These are phyloP conservation scores for Mortierella sp. DNA, from an alignment of 371 early-diverging fungal genomes.

Conservation along the genomic window DNA sequence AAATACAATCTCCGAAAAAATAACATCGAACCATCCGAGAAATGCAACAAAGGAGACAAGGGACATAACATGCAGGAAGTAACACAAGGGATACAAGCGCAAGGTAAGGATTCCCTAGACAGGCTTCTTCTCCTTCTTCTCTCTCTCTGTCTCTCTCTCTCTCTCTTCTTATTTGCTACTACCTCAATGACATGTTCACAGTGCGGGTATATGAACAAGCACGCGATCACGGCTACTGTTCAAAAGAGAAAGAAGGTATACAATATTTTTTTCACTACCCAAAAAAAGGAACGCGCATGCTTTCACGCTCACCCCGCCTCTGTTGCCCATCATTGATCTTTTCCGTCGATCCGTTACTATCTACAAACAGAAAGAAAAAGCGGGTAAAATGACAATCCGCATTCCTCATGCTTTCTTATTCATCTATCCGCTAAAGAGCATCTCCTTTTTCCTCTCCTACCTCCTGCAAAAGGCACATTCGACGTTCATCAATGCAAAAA, in stretches of 20 bases:
- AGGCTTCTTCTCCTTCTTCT: too few relatives aligned
- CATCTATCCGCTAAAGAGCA: neutral
- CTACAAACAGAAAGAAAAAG: neutral
- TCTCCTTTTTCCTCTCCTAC: neutral
- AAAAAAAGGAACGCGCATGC: neutral
- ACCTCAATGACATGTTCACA: too few relatives aligned
- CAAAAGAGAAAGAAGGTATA: neutral
- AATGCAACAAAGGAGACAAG: neutral
- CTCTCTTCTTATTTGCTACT: too few relatives aligned
- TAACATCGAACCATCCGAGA: constrained; percentile 9
- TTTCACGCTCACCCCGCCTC: neutral
- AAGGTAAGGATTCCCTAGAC: too few relatives aligned
- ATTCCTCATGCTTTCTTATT: neutral
- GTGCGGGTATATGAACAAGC: too few relatives aligned
- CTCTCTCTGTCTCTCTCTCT: too few relatives aligned
- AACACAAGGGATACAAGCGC: neutral
- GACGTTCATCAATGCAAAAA: neutral
- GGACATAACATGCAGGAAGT: neutral
- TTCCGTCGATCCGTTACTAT: neutral
- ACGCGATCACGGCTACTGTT: neutral
- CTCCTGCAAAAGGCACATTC: neutral
- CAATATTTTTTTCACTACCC: neutral
- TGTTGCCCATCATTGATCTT: too few relatives aligned
- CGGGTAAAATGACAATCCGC: constrained; percentile 5
- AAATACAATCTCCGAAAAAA: neutral